These are phyloP conservation scores for Malus fusca DNA, from an alignment of 306 rosid species.

Conservation along the genomic window DNA sequence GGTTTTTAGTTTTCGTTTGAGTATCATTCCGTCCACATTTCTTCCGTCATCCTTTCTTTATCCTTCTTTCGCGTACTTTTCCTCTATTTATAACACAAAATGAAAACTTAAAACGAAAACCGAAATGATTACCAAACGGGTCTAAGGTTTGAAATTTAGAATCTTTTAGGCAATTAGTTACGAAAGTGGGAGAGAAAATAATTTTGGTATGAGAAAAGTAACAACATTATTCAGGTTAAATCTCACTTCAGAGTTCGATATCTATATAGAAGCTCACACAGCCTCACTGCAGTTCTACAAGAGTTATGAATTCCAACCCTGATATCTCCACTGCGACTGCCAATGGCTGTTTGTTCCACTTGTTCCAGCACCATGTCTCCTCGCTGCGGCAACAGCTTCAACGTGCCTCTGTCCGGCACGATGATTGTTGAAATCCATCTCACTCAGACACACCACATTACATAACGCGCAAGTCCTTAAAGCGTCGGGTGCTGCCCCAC, in stretches of 20 bases:
- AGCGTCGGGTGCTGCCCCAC: slow-evolving; percentile 36
- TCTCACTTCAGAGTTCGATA: not conserved
- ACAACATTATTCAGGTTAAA: not conserved
- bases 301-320: not conserved
- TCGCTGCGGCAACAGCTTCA: slow-evolving; percentile 22
- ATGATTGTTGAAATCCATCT: slow-evolving; percentile 32
- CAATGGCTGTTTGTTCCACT: slow-evolving; percentile 9
- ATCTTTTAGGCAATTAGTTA: not conserved
- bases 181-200: not conserved
- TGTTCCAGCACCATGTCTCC: slow-evolving; percentile 22
- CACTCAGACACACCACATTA: slow-evolving; percentile 46
- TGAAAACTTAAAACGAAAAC: not conserved
- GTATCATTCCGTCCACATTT: not conserved
- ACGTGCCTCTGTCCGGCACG: slow-evolving; percentile 37
- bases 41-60: not conserved
- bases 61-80: not conserved
- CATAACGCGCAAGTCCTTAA: slow-evolving; percentile 31
- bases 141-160: not conserved
- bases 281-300: not conserved
- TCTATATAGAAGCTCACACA: not conserved
- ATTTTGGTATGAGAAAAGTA: not conserved
- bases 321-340: not conserved
- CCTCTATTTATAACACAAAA: not conserved
- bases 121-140: not conserved
- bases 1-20: too few relatives aligned